Evolutionary conservation across 768 basidiomycete genomes (phyloP).

Genomic region (Rhodocollybia butyracea): DNA sequence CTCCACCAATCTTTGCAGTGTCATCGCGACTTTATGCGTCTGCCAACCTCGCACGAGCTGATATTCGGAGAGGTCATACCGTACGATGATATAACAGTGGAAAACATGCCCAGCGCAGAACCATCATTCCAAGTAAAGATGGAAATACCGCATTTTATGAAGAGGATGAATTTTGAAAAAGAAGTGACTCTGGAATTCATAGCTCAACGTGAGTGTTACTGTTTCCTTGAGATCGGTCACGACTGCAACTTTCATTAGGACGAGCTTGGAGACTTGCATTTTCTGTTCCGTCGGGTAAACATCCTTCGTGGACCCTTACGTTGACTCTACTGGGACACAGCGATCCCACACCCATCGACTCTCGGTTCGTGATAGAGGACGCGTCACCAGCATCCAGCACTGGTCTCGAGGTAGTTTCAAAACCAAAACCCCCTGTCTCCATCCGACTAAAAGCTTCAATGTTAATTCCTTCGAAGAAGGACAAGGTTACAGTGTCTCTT

Average conservation of each 20-base stretch:
- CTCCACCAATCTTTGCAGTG: constrained; percentile 58
- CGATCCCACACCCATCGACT: constrained; percentile 55
- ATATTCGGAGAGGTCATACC: constrained; percentile 38
- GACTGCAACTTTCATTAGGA: constrained; percentile 25
- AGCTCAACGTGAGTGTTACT: constrained; percentile 39
- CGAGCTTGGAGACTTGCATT: constrained; percentile 56
- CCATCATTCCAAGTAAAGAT: constrained; percentile 54
- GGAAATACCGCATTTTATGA: constrained; percentile 58
- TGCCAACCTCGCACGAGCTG: constrained; percentile 52
- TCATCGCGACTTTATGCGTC: constrained; percentile 45
- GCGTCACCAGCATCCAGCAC: constrained; percentile 7
- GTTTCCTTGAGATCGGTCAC: not conserved
- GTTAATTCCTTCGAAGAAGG: constrained; percentile 11
- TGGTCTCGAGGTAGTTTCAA: constrained; percentile 5
- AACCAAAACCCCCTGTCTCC: not conserved
- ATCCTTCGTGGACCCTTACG: constrained; percentile 43
- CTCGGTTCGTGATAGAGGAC: constrained; percentile 42
- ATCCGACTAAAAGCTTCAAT: not conserved
- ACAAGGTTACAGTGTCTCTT: constrained; percentile 37
- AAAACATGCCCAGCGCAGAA: constrained; percentile 45
- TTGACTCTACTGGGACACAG: constrained; percentile 54
- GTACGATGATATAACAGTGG: constrained; percentile 51
- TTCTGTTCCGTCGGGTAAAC: constrained; percentile 17
- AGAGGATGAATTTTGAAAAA: constrained; percentile 62
- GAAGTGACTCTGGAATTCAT: constrained; percentile 61